Evolutionary conservation across 768 basidiomycete species (phyloP), one percentile per base, ranked within the genome.

Genomic region (Pleurotus tuoliensis): DNA sequence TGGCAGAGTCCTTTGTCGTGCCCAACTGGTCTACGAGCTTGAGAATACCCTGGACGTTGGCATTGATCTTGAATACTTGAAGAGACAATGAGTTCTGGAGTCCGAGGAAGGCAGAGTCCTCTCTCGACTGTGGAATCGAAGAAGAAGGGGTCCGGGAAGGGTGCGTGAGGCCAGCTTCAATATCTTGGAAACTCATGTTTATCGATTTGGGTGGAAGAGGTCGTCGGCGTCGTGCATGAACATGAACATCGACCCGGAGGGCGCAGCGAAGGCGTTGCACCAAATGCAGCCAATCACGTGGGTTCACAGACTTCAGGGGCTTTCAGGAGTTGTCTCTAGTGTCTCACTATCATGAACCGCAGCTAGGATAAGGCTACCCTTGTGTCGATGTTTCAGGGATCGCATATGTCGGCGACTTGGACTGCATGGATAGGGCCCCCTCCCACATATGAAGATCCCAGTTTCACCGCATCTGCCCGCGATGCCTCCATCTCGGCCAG

Each of bases 51-150:
- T 96, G 92, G 2, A 98, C 94, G 72, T 99, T 99, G 57, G 92
- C 84, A 65, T 96, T 95, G 76, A 98, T 94, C 82, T 98, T 98
- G 87, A 98, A 98, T 57, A 96, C 92, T 69, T 98, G 95, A 5
- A 98, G 79, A 1, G 89, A 89, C 58, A 94, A 71, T 12, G 91
- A 91, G 3, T 82, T 84, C 66, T 94, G 93, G 13, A 95, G 74
- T 30, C 76, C 78, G 8, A 80, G 73, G 69, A 96, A 98, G 3
- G 87, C 79, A 5, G 83, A 79, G 71, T 94, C 92, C 66, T 90
- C 86, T 41, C 58, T 78, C 22, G 81, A 78, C 61, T 73, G 76
- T 6, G 78, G 70, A 7, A 67, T 57, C 3, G 68, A 60, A 3
- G 69, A 66, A 2, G 69, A 67, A 5, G 72, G 61, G 4, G 75